A percentile compares a stretch with the other conserved stretches of the same genome.
phyloP scores from a whole-genome alignment of 2,329 filamentous ascomycete genomes.

The Bipolaris victoriae region DNA sequence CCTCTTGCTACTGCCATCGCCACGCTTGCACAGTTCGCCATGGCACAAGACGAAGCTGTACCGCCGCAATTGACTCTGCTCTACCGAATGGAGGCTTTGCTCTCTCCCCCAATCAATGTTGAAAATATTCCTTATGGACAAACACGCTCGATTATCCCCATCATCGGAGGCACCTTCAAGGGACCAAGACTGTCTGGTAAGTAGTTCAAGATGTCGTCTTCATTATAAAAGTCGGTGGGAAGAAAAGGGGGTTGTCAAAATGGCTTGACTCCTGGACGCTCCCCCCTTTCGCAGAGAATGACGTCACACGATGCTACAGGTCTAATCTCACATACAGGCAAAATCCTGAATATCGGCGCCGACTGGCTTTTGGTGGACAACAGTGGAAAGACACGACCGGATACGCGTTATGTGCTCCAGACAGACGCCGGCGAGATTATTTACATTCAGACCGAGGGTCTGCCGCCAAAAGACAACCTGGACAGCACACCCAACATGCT shows the following conservation, averaged over 20 bases:
- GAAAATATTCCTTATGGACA: slow-evolving; percentile 28
- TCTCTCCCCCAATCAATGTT: slow-evolving; percentile 31
- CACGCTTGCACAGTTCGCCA: slow-evolving; percentile 11
- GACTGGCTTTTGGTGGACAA: slow-evolving; percentile 47
- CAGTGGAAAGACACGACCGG: slow-evolving; percentile 36
- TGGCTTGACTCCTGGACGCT: not conserved
- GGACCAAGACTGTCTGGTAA: slow-evolving; percentile 34
- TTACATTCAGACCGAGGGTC: slow-evolving; percentile 43
- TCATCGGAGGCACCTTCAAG: slow-evolving; percentile 40
- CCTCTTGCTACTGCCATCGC: slow-evolving; percentile 15
- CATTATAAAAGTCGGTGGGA: too few species aligned
- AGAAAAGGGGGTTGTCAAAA: not conserved
- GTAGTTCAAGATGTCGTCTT: not conserved
- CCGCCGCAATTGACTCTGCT: slow-evolving; percentile 31
- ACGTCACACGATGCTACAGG: slow-evolving; percentile 12
- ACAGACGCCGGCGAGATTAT: slow-evolving; percentile 47
- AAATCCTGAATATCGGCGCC: slow-evolving; percentile 45
- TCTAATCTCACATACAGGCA: slow-evolving; percentile 22
- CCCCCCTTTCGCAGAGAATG: not conserved
- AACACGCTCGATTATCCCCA: slow-evolving; percentile 37
- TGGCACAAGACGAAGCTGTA: slow-evolving; percentile 23
- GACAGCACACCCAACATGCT: slow-evolving; percentile 38
- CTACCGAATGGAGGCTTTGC: slow-evolving; percentile 30
- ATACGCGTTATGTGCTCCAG: slow-evolving; percentile 48
- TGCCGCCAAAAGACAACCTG: slow-evolving; percentile 20